Conservation (phyloP, 495 filamentous ascomycete genomes). For the Chaetomium cochliodes region DNA sequence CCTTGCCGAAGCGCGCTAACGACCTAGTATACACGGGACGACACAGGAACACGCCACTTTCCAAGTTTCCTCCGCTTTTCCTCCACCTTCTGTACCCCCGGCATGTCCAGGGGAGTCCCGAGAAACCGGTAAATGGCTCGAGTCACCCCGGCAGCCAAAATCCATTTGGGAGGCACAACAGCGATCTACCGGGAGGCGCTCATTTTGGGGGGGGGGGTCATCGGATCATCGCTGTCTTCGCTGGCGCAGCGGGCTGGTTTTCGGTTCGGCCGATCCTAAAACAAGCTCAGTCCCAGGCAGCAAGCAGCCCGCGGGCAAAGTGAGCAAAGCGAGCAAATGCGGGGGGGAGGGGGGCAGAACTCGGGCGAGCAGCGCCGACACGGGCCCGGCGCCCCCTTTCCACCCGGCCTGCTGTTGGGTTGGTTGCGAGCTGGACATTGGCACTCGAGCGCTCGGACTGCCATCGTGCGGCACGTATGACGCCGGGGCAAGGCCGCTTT, state of each 20-base stretch:
- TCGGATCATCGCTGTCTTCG: background rate
- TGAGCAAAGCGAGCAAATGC: background rate
- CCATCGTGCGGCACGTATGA: slow-evolving; percentile 1
- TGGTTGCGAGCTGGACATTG: background rate
- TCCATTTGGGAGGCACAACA: slow-evolving; percentile 12
- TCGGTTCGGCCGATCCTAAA: background rate
- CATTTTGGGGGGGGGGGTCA: background rate
- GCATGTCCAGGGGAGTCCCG: slow-evolving; percentile 3
- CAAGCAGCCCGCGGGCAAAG: background rate
- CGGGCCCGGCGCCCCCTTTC: slow-evolving; percentile 5
- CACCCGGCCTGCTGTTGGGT: background rate
- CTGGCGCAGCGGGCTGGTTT: background rate
- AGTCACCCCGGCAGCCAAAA: background rate
- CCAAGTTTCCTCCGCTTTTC: background rate
- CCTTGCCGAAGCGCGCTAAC: background rate
- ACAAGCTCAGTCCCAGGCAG: background rate
- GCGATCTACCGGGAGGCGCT: slow-evolving; percentile 3
- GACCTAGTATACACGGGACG: background rate
- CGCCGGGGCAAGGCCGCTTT: background rate
- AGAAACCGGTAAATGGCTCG: slow-evolving; percentile 12
- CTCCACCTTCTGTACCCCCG: background rate
- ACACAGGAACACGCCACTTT: background rate
- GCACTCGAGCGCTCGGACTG: background rate
- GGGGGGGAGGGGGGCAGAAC: background rate
- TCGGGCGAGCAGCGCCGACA: background rate